Evolutionary conservation across 257 asterid genomes (phyloP).

Genomic region (Paraleonurus japonicus): DNA sequence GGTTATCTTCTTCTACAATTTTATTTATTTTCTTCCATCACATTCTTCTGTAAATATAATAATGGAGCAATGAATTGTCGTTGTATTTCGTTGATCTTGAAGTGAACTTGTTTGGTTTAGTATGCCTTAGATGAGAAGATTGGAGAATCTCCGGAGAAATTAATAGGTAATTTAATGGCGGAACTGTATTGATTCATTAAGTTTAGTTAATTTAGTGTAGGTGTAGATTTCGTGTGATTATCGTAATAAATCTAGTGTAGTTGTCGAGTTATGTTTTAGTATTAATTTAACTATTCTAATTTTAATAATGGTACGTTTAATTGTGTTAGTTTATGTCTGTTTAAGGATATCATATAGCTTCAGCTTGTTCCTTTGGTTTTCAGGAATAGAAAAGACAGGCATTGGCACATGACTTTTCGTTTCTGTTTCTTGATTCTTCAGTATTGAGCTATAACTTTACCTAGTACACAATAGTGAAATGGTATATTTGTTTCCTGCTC

Average conservation of each 20-base stretch:
- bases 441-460: not conserved
- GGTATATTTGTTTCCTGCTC: not conserved
- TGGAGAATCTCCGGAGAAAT: not conserved
- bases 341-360: not conserved
- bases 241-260: not conserved
- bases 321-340: not conserved
- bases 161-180: not conserved
- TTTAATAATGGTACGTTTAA: not conserved
- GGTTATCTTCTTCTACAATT: conserved; percentile 32
- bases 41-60: not conserved
- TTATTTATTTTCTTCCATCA: not conserved
- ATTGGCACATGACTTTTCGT: not conserved
- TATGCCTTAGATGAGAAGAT: not conserved
- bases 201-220: not conserved
- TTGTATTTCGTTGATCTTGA: not conserved
- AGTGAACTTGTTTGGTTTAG: not conserved
- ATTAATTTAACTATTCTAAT: not conserved
- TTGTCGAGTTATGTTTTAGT: not conserved
- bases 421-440: not conserved
- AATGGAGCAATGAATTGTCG: not conserved
- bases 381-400: not conserved
- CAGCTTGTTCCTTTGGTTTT: not conserved
- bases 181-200: not conserved
- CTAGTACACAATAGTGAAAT: not conserved
- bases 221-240: not conserved